phyloP scores from a whole-genome alignment of 208 protist species.

The Acanthamoeba healyi region DNA sequence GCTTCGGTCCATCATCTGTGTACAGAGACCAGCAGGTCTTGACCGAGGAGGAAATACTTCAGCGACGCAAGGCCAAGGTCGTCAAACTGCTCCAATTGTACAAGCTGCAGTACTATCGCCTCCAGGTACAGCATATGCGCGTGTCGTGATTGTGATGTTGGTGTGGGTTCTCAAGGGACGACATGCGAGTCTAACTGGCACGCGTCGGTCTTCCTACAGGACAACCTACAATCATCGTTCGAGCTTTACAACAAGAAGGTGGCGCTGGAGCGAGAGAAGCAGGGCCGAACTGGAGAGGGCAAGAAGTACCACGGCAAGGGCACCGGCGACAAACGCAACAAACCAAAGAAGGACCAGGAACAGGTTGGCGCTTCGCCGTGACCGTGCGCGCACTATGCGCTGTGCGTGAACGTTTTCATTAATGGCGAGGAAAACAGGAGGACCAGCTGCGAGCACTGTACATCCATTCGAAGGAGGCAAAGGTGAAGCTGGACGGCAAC shows the following conservation, averaged over 20 bases:
- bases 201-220: background rate
- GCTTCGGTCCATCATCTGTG: background rate
- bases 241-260: conserved; percentile 48
- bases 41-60: conserved; percentile 32
- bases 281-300: background rate
- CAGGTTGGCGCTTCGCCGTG: background rate
- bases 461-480: conserved; percentile 37
- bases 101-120: conserved; percentile 66
- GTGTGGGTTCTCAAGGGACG: background rate
- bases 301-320: background rate
- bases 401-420: background rate
- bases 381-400: background rate
- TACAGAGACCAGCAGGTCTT: conserved; percentile 8
- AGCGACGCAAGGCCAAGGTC: conserved; percentile 26
- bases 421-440: background rate
- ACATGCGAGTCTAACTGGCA: background rate
- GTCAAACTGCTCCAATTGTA: conserved; percentile 43
- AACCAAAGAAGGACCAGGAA: conserved; percentile 16
- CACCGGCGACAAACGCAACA: background rate
- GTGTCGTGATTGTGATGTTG: background rate
- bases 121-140: background rate
- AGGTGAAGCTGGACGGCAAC: background rate
- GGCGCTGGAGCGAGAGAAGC: background rate
- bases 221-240: conserved; percentile 60
- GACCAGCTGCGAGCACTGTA: conserved; percentile 29